Evolutionary conservation across 2,329 filamentous ascomycete genomes (phyloP), one percentile per base, ranked within the genome.

Genomic region (Cladosporium colombiae): DNA sequence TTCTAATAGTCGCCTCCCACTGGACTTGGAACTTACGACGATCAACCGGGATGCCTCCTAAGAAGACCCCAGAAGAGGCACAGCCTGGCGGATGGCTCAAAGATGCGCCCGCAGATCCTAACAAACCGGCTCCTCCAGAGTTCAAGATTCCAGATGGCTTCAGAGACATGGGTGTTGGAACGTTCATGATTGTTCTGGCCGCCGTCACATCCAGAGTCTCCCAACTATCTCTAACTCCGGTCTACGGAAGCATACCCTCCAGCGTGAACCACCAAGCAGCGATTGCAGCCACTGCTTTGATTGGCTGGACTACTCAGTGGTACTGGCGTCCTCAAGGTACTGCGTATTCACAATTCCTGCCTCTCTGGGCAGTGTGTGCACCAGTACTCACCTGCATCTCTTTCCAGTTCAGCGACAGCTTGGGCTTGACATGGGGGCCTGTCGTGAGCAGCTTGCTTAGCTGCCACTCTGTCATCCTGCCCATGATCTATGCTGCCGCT

Each of bases 191-290:
- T 23, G 57, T 58, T 4, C 80, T 91, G 55, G 83, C 86, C 11
- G 91, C 88, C 53, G 75, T 89, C 50, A 88, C 85, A 67, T 89
- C 90, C 56, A 87, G 88, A 68, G 85, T 90, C 66, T 94, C 91
- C 0, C 87, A 92, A 74, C 83, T 93, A 68, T 89, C 86, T 46
- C 83, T 98, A 37, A 91, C 92, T 23, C 95, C 95, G 1, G 90
- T 96, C 13, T 98, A 96, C 78, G 95, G 95, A 62, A 88, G 89
- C 18, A 91, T 96, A 44, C 91, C 94, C 1, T 83, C 92, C 0
- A 85, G 86, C 1, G 82, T 89, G 70, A 90, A 89, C 77, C 94
- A 97, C 76, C 80, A 83, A 61, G 85, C 86, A 74, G 84, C 88
- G 67, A 81, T 91, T 61, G 85, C 86, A 74, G 80, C 83, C 1